Percentiles rank a stretch among this genome's conserved stretches.
Evolutionary conservation across 768 basidiomycete species (phyloP).

Genomic region (Mycena pura): DNA sequence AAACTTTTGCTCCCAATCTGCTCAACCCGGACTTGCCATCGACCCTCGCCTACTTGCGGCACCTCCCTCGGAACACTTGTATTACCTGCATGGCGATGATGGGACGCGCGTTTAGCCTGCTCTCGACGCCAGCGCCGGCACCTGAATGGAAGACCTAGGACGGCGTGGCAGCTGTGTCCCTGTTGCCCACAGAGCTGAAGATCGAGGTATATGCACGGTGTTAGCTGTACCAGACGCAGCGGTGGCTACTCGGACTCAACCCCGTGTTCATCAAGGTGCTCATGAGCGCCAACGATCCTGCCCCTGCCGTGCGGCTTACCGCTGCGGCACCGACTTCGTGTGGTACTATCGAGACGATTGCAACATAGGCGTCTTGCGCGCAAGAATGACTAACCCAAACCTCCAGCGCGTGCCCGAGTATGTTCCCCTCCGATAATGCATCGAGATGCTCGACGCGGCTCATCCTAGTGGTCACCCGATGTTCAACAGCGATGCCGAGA

Average conservation of each 20-base stretch:
- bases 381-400: not conserved
- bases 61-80: not conserved
- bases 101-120: constrained; percentile 12
- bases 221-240: not conserved
- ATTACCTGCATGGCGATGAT: constrained; percentile 6
- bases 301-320: constrained; percentile 3
- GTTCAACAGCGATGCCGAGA: not conserved
- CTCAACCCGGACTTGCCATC: constrained; percentile 13
- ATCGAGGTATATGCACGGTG: not conserved
- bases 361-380: not conserved
- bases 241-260: not conserved
- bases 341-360: constrained; percentile 5
- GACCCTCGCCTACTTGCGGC: not conserved
- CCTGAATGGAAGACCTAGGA: constrained; percentile 3
- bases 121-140: not conserved
- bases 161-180: not conserved
- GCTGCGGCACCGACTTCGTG: not conserved
- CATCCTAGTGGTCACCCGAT: not conserved
- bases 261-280: constrained; percentile 12
- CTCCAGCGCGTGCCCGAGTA: not conserved
- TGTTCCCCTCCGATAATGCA: constrained; percentile 7
- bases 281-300: constrained; percentile 9
- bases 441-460: constrained; percentile 10
- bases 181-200: constrained; percentile 5
- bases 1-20: constrained; percentile 9